Conservation (phyloP, 1,284 basidiomycete species). For the Schizophyllum amplum region DNA sequence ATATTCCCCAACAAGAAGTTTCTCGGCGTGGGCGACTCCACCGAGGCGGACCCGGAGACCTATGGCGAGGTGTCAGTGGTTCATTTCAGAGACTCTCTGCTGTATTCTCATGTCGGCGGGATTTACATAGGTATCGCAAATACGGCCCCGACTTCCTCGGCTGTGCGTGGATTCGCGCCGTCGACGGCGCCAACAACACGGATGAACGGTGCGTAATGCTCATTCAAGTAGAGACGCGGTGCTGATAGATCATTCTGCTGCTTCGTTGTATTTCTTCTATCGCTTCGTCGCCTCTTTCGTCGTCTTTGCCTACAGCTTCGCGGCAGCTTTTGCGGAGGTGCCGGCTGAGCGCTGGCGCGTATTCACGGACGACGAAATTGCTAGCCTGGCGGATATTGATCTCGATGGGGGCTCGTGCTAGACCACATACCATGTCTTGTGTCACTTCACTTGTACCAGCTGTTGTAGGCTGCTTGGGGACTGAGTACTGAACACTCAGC, state of each 20-base stretch:
- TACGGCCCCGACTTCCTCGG: conserved; percentile 22
- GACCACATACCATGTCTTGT: no score
- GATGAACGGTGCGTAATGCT: conserved; percentile 10
- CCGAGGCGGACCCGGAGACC: conserved; percentile 31
- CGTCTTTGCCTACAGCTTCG: conserved; percentile 42
- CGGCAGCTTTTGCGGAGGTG: conserved; percentile 23
- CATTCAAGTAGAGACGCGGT: no score
- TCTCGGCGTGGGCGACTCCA: conserved; percentile 30
- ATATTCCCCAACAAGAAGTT: conserved; percentile 33
- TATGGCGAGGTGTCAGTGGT: conserved; percentile 29
- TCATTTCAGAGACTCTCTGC: no score
- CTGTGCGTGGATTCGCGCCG: conserved; percentile 18
- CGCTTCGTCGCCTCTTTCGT: no score
- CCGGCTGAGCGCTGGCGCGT: conserved; percentile 18
- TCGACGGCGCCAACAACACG: conserved; percentile 24
- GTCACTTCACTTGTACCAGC: no score
- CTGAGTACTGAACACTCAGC: no score
- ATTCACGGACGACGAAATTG: conserved; percentile 23
- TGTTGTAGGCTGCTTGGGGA: no score
- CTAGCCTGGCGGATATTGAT: conserved; percentile 19
- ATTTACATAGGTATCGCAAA: conserved; percentile 29
- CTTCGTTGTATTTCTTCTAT: no score
- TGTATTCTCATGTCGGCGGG: no score
- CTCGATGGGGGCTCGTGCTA: conserved; percentile 24
- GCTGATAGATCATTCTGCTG: no score